Evolutionary conservation across 768 basidiomycete genomes (phyloP), one percentile per base, ranked within the genome.

Genomic region (Naganishia friedmannii): DNA sequence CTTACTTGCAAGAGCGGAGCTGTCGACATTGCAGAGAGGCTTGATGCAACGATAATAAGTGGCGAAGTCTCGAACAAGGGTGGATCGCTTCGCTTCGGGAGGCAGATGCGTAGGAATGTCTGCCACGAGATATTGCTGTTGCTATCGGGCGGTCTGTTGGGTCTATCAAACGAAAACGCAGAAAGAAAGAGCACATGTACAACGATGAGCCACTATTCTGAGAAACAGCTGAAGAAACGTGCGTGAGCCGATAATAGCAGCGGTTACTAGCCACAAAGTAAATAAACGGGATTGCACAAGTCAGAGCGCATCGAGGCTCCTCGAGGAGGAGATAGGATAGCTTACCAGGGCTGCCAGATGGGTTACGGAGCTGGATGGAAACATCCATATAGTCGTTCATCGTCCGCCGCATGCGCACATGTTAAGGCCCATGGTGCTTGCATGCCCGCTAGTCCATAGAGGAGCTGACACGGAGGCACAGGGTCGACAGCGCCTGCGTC

Each of bases 1-100:
- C 60, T 63, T 8, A 63, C 60, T 26, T 63, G 60, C 39, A 63
- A 63, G 23, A 63, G 60, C 6, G 60, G 60, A 46, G 60, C 60
- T 42, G 60, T 63, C n/a, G 60, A 63, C 60, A 63, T 63, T 15
- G 19, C 26, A 2, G 34, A 39, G 34, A 34, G 12, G 34, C 34
- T 37, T 12, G 4, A 37, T n/a, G 34, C 34, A 37, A 37, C 12
- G 34, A 37, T 37, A 5, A 37, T 12, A 12, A 37, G 6, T 37
- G 34, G 34, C 34, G 34, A 37, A 37, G 34, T 37, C 12, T 12
- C 4, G 34, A 28, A 1, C 34, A n/a, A 39, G 53, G 10, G 9
- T 15, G 53, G 8, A 53, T 53, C 12, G n/a, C 8, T 23, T 17
- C 3, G 28, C 12, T 53, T n/a, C n/a, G n/a, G n/a, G n/a, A 23